phyloP scores from a whole-genome alignment of 2,329 filamentous ascomycete species.

The Arthrobotrys entomopaga region DNA sequence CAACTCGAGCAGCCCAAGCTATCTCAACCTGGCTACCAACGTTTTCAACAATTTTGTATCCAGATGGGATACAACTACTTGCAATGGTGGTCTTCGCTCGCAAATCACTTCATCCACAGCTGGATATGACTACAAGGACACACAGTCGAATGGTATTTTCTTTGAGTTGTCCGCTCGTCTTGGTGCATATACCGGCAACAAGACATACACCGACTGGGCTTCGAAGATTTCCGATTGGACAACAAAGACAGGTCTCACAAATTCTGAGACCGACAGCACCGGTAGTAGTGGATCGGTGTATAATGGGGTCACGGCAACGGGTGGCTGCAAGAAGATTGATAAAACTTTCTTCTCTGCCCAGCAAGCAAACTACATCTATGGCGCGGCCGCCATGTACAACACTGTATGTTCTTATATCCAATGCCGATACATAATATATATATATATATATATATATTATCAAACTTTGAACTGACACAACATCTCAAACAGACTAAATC shows the following conservation, averaged over 20 bases:
- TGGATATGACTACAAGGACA: slow-evolving; percentile 82
- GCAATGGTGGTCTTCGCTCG: slow-evolving; percentile 79
- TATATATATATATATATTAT: no score
- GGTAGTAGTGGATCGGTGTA: slow-evolving; percentile 69
- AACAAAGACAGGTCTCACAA: slow-evolving; percentile 68
- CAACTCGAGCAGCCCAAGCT: slow-evolving; percentile 69
- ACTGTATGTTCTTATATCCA: slow-evolving; percentile 62
- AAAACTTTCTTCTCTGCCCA: slow-evolving; percentile 72
- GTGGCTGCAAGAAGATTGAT: slow-evolving; percentile 69
- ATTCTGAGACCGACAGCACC: slow-evolving; percentile 66
- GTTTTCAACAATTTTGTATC: slow-evolving; percentile 76
- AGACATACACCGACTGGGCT: slow-evolving; percentile 83
- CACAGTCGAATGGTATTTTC: slow-evolving; percentile 75
- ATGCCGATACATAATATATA: no score
- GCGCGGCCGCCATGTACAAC: slow-evolving; percentile 73
- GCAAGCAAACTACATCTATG: slow-evolving; percentile 73
- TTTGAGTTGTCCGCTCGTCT: slow-evolving; percentile 77
- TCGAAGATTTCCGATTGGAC: slow-evolving; percentile 77
- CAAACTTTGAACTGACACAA: background rate
- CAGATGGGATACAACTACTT: slow-evolving; percentile 76
- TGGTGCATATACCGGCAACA: slow-evolving; percentile 79
- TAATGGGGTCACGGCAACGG: slow-evolving; percentile 59
- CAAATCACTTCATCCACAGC: slow-evolving; percentile 81
- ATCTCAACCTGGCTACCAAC: slow-evolving; percentile 74
- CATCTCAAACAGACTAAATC: slow-evolving; percentile 21